Conservation (phyloP, 176 grass and related monocot species). For the Hordeum vulgare region DNA sequence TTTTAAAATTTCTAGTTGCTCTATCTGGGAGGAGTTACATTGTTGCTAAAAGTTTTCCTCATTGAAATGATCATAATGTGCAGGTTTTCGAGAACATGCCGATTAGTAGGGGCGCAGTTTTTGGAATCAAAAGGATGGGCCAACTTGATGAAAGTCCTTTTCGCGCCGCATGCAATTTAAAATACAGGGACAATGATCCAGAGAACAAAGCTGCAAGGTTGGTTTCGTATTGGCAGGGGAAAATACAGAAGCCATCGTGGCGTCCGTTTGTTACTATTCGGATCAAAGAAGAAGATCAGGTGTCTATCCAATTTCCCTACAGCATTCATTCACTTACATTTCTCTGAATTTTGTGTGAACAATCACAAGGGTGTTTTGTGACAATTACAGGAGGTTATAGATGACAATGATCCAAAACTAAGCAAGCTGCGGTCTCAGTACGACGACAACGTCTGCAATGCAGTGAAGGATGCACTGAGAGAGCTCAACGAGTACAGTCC, state of each 20-base stretch:
- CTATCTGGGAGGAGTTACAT: neutral
- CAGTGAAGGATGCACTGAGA: neutral
- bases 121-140: conserved; percentile 37
- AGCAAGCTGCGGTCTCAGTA: neutral
- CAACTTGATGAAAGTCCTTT: conserved; percentile 32
- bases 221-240: conserved; percentile 42
- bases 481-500: conserved; percentile 24
- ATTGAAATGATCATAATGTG: neutral
- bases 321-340: neutral
- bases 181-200: conserved; percentile 27
- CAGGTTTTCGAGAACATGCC: conserved; percentile 7
- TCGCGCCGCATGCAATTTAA: conserved; percentile 6
- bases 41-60: neutral
- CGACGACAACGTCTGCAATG: neutral
- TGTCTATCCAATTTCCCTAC: neutral
- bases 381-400: conserved; percentile 21
- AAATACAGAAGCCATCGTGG: conserved; percentile 37
- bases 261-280: conserved; percentile 29
- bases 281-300: conserved; percentile 28
- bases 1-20: neutral
- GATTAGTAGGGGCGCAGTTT: neutral
- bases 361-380: neutral
- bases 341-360: neutral
- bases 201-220: conserved; percentile 33
- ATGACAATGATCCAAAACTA: conserved; percentile 26